phyloP scores from a whole-genome alignment of 2,329 filamentous ascomycete species.

The Aureobasidium sp. region DNA sequence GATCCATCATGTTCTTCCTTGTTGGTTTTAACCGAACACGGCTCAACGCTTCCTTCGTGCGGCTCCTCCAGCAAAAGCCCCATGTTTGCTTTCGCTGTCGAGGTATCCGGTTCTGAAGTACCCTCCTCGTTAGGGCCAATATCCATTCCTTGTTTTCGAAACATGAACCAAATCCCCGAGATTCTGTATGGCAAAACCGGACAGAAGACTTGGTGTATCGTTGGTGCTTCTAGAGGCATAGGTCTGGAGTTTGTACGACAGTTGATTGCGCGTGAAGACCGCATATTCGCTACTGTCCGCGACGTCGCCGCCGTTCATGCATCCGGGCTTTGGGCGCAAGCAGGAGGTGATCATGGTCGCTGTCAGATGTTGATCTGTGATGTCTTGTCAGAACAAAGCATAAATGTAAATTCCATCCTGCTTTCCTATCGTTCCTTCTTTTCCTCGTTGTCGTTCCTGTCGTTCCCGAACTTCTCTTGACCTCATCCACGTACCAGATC shows the following conservation, averaged over 20 bases:
- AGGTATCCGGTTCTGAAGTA: not conserved
- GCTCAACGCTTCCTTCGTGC: slow-evolving; percentile 1
- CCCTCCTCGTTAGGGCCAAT: not conserved
- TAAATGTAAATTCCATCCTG: slow-evolving; percentile 29
- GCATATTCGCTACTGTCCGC: slow-evolving; percentile 44
- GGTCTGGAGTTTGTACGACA: slow-evolving; percentile 46
- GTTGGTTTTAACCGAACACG: not conserved
- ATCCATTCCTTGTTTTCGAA: not conserved
- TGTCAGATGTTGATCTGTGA: slow-evolving; percentile 45
- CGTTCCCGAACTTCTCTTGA: not conserved
- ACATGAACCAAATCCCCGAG: slow-evolving; percentile 36
- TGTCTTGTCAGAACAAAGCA: slow-evolving; percentile 44
- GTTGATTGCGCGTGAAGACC: slow-evolving; percentile 37
- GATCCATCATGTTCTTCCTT: not conserved
- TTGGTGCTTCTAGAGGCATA: slow-evolving; percentile 40
- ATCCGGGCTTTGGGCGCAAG: slow-evolving; percentile 32
- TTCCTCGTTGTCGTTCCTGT: not conserved
- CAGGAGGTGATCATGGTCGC: slow-evolving; percentile 35
- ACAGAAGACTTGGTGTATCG: slow-evolving; percentile 37
- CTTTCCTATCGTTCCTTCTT: not conserved
- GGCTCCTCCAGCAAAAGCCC: not conserved
- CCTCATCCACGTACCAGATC: not conserved
- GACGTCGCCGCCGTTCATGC: slow-evolving; percentile 33
- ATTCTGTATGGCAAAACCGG: slow-evolving; percentile 32
- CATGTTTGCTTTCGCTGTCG: not conserved